Evolutionary conservation across 2,329 filamentous ascomycete genomes (phyloP).

Genomic region (Boeremia lycopersici): DNA sequence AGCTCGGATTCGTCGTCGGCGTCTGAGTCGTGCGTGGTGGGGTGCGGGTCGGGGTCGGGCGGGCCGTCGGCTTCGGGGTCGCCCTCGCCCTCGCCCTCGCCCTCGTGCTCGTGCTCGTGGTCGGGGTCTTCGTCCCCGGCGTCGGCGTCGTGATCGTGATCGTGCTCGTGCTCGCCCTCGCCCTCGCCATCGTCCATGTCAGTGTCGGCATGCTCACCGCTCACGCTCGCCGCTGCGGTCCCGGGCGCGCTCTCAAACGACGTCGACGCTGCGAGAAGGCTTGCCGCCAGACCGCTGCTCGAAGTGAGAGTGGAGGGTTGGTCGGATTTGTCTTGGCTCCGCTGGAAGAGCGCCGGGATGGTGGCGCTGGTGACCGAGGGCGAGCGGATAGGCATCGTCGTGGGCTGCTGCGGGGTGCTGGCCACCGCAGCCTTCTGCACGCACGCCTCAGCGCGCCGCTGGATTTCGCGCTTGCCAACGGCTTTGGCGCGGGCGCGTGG

Average conservation of each 20-base stretch:
- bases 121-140: slow-evolving; percentile 54
- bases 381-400: slow-evolving; percentile 44
- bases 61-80: slow-evolving; percentile 30
- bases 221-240: slow-evolving; percentile 49
- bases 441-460: slow-evolving; percentile 64
- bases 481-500: slow-evolving; percentile 57
- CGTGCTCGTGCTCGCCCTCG: slow-evolving; percentile 53
- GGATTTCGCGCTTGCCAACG: slow-evolving; percentile 64
- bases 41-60: slow-evolving; percentile 44
- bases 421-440: slow-evolving; percentile 48
- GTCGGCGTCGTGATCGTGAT: slow-evolving; percentile 59
- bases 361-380: slow-evolving; percentile 27
- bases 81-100: slow-evolving; percentile 18
- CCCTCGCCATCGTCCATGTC: slow-evolving; percentile 38
- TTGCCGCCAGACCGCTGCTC: slow-evolving; percentile 7
- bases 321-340: slow-evolving; percentile 22
- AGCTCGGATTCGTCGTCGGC: slow-evolving; percentile 62
- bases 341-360: slow-evolving; percentile 24
- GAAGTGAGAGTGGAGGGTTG: slow-evolving; percentile 5
- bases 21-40: slow-evolving; percentile 57
- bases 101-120: slow-evolving; percentile 51
- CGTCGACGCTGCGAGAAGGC: slow-evolving; percentile 32
- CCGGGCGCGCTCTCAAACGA: slow-evolving; percentile 43
- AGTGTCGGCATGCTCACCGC: slow-evolving; percentile 37
- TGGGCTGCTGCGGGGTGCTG: slow-evolving; percentile 36